These are phyloP conservation scores for Knoxia roxburghii DNA, from an alignment of 257 asterid species.

Conservation along the genomic window DNA sequence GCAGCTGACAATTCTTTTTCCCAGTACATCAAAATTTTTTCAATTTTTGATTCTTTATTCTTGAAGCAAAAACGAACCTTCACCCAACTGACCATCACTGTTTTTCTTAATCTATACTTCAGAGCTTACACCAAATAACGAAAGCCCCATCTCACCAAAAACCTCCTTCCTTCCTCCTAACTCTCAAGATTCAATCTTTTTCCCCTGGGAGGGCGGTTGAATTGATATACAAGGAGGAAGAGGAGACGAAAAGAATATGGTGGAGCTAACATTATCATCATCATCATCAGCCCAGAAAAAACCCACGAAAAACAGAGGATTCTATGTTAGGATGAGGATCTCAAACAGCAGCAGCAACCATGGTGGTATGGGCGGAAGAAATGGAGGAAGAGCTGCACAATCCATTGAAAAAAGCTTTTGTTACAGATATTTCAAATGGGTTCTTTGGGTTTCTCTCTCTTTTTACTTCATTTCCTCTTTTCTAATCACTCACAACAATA, in stretches of 20 bases:
- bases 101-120: constrained; percentile 46
- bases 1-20: constrained; percentile 2
- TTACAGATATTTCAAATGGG: constrained; percentile 56
- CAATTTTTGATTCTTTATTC: constrained; percentile 5
- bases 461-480: constrained; percentile 56
- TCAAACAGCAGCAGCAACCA: constrained; percentile 27
- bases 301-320: constrained; percentile 46
- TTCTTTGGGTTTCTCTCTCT: constrained; percentile 59
- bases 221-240: constrained; percentile 16
- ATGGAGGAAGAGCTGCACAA: constrained; percentile 25
- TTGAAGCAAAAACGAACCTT: constrained; percentile 44
- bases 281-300: constrained; percentile 8
- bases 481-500: constrained; percentile 34
- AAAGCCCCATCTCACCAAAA: constrained; percentile 41
- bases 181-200: background rate
- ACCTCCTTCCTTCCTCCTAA: background rate
- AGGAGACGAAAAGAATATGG: constrained; percentile 3
- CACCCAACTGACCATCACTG: constrained; percentile 42
- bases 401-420: constrained; percentile 22
- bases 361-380: constrained; percentile 3
- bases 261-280: constrained; percentile 15
- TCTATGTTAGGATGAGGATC: constrained; percentile 66
- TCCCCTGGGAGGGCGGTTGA: constrained; percentile 16
- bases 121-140: constrained; percentile 38
- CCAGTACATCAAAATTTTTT: background rate